Conservation (phyloP, 768 basidiomycete genomes). For the Leccinum variicolor region DNA sequence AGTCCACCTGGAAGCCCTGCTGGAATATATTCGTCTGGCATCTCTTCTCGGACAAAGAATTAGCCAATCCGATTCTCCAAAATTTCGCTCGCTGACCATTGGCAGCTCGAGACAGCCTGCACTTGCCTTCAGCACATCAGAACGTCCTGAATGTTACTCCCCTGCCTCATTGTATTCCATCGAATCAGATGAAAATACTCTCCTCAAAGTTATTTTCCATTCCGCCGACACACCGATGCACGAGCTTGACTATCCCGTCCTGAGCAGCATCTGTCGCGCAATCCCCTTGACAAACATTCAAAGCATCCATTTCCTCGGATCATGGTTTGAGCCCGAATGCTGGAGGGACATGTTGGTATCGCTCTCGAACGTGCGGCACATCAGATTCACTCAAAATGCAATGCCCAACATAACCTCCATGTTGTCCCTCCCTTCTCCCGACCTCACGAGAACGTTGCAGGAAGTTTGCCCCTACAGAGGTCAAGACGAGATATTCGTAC, state of each 20-base stretch:
- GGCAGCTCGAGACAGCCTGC: no score
- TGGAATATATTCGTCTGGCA: neutral
- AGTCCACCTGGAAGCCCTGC: neutral
- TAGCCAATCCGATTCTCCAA: neutral
- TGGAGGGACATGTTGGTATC: neutral
- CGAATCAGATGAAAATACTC: neutral
- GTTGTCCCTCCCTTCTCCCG: neutral
- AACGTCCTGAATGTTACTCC: no score
- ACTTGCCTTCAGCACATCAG: no score
- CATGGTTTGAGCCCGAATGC: neutral
- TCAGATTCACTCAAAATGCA: neutral
- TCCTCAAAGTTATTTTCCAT: neutral
- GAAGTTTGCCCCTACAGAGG: neutral
- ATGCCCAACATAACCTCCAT: neutral
- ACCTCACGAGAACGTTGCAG: neutral
- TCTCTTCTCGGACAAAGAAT: neutral
- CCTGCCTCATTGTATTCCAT: neutral
- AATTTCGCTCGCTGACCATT: neutral
- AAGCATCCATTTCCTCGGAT: neutral
- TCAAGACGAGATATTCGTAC: no score
- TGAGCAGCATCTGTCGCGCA: neutral
- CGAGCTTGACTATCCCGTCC: neutral
- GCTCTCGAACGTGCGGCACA: neutral
- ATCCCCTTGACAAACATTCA: neutral
- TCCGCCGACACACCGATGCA: no score